These are phyloP conservation scores for Pichia sp. DNA, from an alignment of 1,139 yeast genomes.

Conservation along the genomic window DNA sequence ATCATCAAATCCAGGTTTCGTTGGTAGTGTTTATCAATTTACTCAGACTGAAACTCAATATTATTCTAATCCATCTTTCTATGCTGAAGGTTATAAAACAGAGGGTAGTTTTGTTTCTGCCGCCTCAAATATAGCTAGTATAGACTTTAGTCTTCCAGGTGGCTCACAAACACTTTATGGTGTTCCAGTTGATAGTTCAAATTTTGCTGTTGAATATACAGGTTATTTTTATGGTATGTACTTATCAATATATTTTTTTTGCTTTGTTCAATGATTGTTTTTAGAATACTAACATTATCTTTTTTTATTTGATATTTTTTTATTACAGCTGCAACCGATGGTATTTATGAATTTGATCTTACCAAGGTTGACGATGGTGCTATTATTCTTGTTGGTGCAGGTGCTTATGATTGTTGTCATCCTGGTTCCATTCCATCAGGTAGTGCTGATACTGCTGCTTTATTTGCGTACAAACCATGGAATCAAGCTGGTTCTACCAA, in stretches of 20 bases:
- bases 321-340: slow-evolving; percentile 18
- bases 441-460: slow-evolving; percentile 2
- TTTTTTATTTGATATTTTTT: not conserved
- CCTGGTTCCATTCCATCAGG: slow-evolving; percentile 8
- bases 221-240: slow-evolving; percentile 13
- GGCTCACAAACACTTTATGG: slow-evolving; percentile 2
- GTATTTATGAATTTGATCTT: slow-evolving; percentile 23
- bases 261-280: not conserved
- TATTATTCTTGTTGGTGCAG: slow-evolving; percentile 23
- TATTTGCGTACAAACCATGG: slow-evolving; percentile 3
- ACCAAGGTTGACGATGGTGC: slow-evolving; percentile 25
- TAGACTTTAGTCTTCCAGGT: slow-evolving; percentile 5
- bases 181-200: slow-evolving; percentile 3
- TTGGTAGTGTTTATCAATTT: slow-evolving; percentile 4
- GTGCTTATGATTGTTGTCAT: slow-evolving; percentile 28
- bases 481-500: not conserved
- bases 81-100: slow-evolving; percentile 3
- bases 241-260: not conserved
- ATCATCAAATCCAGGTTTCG: slow-evolving; percentile 5
- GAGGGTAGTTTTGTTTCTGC: slow-evolving; percentile 1
- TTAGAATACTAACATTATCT: not conserved
- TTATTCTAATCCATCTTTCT: slow-evolving; percentile 3
- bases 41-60: not conserved
- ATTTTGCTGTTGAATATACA: slow-evolving; percentile 9
- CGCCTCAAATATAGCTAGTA: slow-evolving; percentile 3